Percentiles rank a stretch among this genome's conserved stretches.
Evolutionary conservation across 306 rosid genomes (phyloP).

Genomic region (Vigna nakashimae): DNA sequence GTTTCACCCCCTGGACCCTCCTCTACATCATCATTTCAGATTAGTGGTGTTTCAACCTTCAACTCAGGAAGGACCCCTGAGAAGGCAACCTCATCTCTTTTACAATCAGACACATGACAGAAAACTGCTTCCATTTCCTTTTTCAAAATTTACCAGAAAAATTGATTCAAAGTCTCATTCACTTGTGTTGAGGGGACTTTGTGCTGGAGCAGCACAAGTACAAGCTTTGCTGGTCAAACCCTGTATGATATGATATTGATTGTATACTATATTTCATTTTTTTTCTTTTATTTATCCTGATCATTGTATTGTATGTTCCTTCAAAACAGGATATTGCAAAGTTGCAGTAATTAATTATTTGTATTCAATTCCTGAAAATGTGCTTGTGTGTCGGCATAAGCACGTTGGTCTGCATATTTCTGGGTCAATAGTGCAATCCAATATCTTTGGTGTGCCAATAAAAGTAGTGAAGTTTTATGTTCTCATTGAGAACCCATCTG

Average conservation of each 20-base stretch:
- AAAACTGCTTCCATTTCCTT: constrained; percentile 23
- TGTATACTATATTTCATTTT: background rate
- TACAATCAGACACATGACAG: constrained; percentile 38
- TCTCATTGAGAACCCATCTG: background rate
- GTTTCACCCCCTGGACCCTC: constrained; percentile 48
- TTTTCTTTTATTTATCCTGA: background rate
- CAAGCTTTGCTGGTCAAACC: constrained; percentile 30
- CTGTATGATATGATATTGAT: constrained; percentile 15
- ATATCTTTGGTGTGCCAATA: background rate
- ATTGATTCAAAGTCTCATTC: constrained; percentile 16
- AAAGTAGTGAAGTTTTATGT: background rate
- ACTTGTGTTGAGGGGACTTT: background rate
- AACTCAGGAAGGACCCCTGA: constrained; percentile 48
- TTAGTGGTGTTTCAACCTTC: constrained; percentile 40
- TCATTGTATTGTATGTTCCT: constrained; percentile 19
- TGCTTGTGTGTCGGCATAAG: constrained; percentile 7
- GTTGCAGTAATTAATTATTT: constrained; percentile 22
- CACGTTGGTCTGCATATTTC: background rate
- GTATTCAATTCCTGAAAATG: constrained; percentile 12
- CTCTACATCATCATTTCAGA: constrained; percentile 46
- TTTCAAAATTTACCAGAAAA: background rate
- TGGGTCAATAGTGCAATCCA: background rate
- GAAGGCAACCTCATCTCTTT: constrained; percentile 60
- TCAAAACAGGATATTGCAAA: constrained; percentile 26
- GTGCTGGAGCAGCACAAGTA: constrained; percentile 37